Conservation (phyloP, 768 basidiomycete species). For the Neoboletus subvelutipes region DNA sequence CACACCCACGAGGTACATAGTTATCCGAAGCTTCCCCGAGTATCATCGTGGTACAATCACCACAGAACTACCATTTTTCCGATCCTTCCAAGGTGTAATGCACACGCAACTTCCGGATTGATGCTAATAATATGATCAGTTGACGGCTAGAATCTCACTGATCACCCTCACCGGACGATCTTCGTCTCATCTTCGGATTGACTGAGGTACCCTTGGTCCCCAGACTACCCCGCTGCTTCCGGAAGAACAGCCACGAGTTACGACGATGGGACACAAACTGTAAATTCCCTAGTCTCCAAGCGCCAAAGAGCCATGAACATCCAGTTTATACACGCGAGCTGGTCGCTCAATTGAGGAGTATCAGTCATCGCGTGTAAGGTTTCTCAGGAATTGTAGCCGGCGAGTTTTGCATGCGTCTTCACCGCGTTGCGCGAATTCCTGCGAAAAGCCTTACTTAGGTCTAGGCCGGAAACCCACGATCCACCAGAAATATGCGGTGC, state of each 20-base stretch:
- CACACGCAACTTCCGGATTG: not conserved
- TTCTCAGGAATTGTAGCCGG: not conserved
- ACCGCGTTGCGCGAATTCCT: not conserved
- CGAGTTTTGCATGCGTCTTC: not conserved
- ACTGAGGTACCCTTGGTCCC: not conserved
- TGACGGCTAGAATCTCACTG: not conserved
- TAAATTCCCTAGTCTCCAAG: not conserved
- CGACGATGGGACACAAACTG: too few relatives aligned
- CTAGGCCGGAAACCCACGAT: not conserved
- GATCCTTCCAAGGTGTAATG: not conserved
- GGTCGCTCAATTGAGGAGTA: not conserved
- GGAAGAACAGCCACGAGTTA: not conserved
- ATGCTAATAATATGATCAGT: not conserved
- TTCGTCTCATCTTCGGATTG: not conserved
- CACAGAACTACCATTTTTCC: not conserved
- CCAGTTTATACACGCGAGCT: not conserved
- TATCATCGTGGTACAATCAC: not conserved
- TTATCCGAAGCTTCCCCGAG: not conserved
- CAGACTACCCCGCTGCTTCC: too few relatives aligned
- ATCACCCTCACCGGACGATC: not conserved
- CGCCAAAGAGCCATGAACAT: not conserved
- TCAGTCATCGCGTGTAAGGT: not conserved
- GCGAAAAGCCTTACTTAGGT: not conserved
- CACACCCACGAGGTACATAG: not conserved
- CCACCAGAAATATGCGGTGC: not conserved